phyloP scores from a whole-genome alignment of 139 green algal genomes.

The Coelastrella sp. region DNA sequence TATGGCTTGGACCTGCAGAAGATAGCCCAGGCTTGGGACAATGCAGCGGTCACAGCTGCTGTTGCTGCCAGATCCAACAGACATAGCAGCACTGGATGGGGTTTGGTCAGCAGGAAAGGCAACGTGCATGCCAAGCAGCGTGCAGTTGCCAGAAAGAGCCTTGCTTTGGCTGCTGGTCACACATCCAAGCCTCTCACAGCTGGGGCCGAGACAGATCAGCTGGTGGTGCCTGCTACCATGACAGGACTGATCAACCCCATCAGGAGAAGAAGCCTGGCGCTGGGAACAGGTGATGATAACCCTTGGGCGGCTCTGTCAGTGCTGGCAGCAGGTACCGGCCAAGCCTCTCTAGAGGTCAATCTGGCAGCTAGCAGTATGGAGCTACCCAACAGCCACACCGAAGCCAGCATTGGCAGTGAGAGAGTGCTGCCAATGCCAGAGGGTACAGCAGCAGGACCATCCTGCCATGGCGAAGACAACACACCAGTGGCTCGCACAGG shows the following conservation, averaged over 20 bases:
- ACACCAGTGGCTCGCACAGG: not conserved
- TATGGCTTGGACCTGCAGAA: constrained; percentile 6
- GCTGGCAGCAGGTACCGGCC: not conserved
- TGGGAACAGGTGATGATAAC: not conserved
- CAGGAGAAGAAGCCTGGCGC: not conserved
- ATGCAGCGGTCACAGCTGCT: not conserved
- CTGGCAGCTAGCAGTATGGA: not conserved
- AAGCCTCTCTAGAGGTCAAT: not conserved
- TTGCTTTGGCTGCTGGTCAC: not conserved
- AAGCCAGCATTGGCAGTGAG: not conserved
- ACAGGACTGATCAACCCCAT: not conserved
- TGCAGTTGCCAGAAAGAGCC: not conserved
- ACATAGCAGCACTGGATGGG: not conserved
- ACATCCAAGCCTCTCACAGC: not conserved
- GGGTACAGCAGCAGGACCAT: not conserved
- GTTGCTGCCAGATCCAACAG: not conserved
- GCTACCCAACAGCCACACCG: not conserved
- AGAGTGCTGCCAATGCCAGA: not conserved
- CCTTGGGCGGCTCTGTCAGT: not conserved
- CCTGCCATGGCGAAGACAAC: not conserved
- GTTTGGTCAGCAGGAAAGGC: not conserved
- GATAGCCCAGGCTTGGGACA: not conserved
- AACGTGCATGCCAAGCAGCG: not conserved
- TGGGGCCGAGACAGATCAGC: not conserved
- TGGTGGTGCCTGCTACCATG: not conserved